phyloP scores from a whole-genome alignment of 371 early-diverging fungal species.

The Saksenaea oblongispora region DNA sequence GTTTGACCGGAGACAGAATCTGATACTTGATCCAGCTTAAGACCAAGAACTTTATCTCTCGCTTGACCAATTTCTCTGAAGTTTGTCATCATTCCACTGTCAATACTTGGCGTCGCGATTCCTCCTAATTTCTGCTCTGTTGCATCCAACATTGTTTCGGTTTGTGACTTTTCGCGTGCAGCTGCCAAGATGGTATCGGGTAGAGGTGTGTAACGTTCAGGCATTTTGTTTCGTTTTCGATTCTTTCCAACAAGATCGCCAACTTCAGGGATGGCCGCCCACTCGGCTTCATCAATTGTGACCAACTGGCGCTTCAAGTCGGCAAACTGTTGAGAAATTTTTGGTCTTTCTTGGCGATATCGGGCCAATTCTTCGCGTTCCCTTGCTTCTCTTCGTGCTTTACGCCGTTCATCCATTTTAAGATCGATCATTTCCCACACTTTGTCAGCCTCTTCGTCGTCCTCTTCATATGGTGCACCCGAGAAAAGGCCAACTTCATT shows the following conservation, averaged over 20 bases:
- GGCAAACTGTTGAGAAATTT: slow-evolving; percentile 89
- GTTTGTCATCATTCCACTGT: slow-evolving; percentile 73
- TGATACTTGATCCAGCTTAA: slow-evolving; percentile 84
- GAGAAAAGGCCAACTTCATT: slow-evolving; percentile 93
- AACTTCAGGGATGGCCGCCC: slow-evolving; percentile 93
- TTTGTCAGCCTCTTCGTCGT: slow-evolving; percentile 96
- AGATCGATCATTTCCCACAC: slow-evolving; percentile 91
- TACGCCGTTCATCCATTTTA: slow-evolving; percentile 88
- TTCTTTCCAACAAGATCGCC: slow-evolving; percentile 87
- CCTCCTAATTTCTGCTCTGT: slow-evolving; percentile 53
- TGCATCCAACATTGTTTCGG: slow-evolving; percentile 61
- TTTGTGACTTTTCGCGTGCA: slow-evolving; percentile 56
- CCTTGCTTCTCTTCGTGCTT: slow-evolving; percentile 70
- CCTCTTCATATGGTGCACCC: slow-evolving; percentile 87
- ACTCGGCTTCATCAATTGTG: slow-evolving; percentile 80
- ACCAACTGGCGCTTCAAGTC: slow-evolving; percentile 87
- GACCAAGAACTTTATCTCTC: slow-evolving; percentile 85
- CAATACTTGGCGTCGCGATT: slow-evolving; percentile 47
- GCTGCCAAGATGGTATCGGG: slow-evolving; percentile 85
- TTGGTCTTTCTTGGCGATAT: slow-evolving; percentile 61
- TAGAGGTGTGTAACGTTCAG: slow-evolving; percentile 77
- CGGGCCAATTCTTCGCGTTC: slow-evolving; percentile 60
- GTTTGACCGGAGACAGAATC: slow-evolving; percentile 81
- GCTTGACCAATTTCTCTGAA: slow-evolving; percentile 94
- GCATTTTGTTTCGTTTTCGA: slow-evolving; percentile 64